phyloP scores from a whole-genome alignment of 2,329 filamentous ascomycete genomes.

The Colletotrichum sp. region DNA sequence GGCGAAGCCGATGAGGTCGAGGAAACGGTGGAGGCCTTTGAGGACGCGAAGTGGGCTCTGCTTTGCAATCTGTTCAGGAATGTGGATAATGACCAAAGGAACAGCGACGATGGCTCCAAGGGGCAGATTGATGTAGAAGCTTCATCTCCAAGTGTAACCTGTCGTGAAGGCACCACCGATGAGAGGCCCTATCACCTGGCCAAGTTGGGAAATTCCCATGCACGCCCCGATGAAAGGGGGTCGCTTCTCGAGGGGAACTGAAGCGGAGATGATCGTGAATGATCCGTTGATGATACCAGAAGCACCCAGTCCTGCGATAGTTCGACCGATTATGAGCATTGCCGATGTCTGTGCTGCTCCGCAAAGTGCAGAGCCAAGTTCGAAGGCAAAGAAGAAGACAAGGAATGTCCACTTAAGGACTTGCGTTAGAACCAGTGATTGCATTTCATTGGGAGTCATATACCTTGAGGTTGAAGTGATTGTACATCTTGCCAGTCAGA shows the following conservation, averaged over 20 bases:
- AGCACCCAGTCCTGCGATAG: background rate
- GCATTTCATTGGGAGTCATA: fast-evolving
- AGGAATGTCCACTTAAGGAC: constrained; percentile 31
- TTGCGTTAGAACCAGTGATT: background rate
- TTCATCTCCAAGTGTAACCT: constrained; percentile 49
- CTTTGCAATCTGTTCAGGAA: constrained; percentile 39
- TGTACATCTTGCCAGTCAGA: background rate
- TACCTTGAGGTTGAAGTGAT: background rate
- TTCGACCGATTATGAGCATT: background rate
- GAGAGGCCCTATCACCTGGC: constrained; percentile 44
- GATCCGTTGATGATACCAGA: constrained; percentile 27
- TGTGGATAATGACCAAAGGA: constrained; percentile 34
- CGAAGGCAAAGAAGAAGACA: constrained; percentile 31
- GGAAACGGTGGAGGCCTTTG: constrained; percentile 8
- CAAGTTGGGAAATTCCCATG: constrained; percentile 35
- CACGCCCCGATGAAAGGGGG: constrained; percentile 14
- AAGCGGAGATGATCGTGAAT: constrained; percentile 26
- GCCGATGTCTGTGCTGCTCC: background rate
- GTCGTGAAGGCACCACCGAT: constrained; percentile 43
- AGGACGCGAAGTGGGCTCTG: background rate
- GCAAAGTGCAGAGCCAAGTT: constrained; percentile 18
- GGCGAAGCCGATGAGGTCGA: constrained; percentile 32
- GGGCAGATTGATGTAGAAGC: constrained; percentile 54
- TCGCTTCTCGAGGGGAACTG: constrained; percentile 20
- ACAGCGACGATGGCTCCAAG: constrained; percentile 40